Percentiles rank a stretch among this genome's conserved stretches.
phyloP scores from a whole-genome alignment of 2,329 filamentous ascomycete genomes.

The Talaromyces sp. region DNA sequence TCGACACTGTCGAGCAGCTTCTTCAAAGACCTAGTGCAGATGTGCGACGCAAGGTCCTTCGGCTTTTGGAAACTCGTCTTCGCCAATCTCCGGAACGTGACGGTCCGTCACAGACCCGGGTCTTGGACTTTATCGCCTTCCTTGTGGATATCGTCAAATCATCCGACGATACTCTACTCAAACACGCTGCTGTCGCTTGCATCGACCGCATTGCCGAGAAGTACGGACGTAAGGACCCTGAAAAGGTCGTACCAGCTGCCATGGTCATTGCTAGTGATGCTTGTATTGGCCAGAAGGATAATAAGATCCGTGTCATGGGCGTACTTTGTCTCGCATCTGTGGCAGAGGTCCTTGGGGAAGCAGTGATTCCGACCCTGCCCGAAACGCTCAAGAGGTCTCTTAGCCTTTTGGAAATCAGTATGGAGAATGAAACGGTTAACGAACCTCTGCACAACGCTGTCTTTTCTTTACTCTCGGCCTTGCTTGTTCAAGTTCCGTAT shows the following conservation, averaged over 20 bases:
- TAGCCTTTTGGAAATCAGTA: slow-evolving; percentile 61
- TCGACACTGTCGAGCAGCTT: slow-evolving; percentile 78
- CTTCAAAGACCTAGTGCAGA: slow-evolving; percentile 70
- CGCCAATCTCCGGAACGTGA: slow-evolving; percentile 67
- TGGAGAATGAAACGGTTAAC: slow-evolving; percentile 49
- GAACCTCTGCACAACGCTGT: slow-evolving; percentile 71
- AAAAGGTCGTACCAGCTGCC: slow-evolving; percentile 69
- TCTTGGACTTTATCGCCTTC: slow-evolving; percentile 73
- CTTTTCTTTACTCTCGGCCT: slow-evolving; percentile 70
- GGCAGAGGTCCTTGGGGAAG: slow-evolving; percentile 80
- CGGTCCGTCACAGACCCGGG: slow-evolving; percentile 58
- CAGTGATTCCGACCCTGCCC: slow-evolving; percentile 77
- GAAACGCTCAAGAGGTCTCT: slow-evolving; percentile 67
- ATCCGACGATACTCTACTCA: slow-evolving; percentile 66
- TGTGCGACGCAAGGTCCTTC: slow-evolving; percentile 71
- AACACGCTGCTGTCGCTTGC: slow-evolving; percentile 80
- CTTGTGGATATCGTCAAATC: slow-evolving; percentile 70
- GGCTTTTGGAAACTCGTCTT: slow-evolving; percentile 73
- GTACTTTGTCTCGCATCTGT: slow-evolving; percentile 82
- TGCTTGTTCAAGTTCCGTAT: slow-evolving; percentile 79
- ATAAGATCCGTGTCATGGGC: slow-evolving; percentile 72
- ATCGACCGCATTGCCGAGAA: slow-evolving; percentile 91
- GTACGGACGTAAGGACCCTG: slow-evolving; percentile 86
- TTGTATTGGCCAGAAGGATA: slow-evolving; percentile 69
- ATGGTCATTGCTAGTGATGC: slow-evolving; percentile 68